Evolutionary conservation across 305 asterid species (phyloP).

Genomic region (Rubia peregrina): DNA sequence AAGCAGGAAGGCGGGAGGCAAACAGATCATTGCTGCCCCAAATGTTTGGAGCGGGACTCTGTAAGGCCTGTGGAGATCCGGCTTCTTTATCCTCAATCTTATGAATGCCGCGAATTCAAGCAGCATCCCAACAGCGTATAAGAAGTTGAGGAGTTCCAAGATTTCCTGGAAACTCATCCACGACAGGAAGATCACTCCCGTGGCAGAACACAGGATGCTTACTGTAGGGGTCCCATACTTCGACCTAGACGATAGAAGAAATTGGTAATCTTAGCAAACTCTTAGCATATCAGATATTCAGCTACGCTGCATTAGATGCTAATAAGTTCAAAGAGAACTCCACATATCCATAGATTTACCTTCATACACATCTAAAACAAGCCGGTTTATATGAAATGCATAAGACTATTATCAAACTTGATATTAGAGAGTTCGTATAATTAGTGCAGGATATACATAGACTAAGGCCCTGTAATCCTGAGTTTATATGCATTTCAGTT

Average conservation of each 20-base stretch:
- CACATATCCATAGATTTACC: not conserved
- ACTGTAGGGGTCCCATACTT: slow-evolving; percentile 82
- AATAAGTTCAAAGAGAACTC: not conserved
- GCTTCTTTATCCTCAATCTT: slow-evolving; percentile 53
- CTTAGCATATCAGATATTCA: not conserved
- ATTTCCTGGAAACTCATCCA: slow-evolving; percentile 98
- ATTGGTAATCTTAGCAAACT: not conserved
- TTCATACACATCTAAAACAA: not conserved
- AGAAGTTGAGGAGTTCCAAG: slow-evolving; percentile 83
- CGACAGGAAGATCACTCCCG: slow-evolving; percentile 69
- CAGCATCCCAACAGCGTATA: slow-evolving; percentile 78
- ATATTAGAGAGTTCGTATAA: not conserved
- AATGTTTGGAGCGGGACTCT: slow-evolving; percentile 58
- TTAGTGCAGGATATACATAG: too few species aligned
- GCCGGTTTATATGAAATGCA: not conserved
- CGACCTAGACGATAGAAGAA: slow-evolving; percentile 42
- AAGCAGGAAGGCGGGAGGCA: slow-evolving; percentile 75
- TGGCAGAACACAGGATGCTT: slow-evolving; percentile 85
- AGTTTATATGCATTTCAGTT: too few species aligned
- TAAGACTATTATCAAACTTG: not conserved
- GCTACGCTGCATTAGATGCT: not conserved
- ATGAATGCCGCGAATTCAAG: slow-evolving; percentile 90
- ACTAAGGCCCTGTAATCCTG: too few species aligned
- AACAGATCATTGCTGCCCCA: slow-evolving; percentile 59
- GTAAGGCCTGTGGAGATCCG: slow-evolving; percentile 79